Percentiles rank a stretch among this genome's conserved stretches.
Evolutionary conservation across 2,329 filamentous ascomycete genomes (phyloP).

Genomic region (Sarocladium strictum): DNA sequence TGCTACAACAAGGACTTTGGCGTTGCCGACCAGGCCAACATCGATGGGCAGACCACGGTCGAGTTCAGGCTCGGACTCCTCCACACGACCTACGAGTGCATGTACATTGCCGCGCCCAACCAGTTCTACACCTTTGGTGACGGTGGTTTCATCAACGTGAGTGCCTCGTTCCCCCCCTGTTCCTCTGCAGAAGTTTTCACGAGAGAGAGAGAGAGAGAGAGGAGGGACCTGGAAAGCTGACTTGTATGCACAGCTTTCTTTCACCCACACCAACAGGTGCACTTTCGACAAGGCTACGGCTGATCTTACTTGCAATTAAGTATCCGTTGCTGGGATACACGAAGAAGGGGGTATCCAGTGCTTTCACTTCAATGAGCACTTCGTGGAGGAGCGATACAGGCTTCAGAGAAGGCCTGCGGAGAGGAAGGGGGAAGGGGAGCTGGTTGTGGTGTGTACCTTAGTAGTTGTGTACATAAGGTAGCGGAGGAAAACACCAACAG

Average conservation of each 20-base stretch:
- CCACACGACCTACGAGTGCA: constrained; percentile 10
- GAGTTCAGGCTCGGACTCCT: constrained; percentile 8
- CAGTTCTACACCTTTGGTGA: constrained; percentile 12
- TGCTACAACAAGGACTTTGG: constrained; percentile 11
- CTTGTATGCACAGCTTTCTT: constrained; percentile 7
- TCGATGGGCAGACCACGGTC: constrained; percentile 9
- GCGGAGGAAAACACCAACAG: too few relatives aligned
- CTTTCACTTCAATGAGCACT: too few relatives aligned
- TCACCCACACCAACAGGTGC: constrained; percentile 10
- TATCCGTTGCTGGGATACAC: too few relatives aligned
- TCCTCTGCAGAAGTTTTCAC: too few relatives aligned
- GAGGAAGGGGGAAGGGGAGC: too few relatives aligned
- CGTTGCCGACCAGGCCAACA: constrained; percentile 10
- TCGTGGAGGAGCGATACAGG: too few relatives aligned
- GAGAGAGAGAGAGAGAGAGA: neutral
- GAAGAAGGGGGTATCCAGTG: too few relatives aligned
- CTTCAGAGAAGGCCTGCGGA: too few relatives aligned
- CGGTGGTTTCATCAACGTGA: constrained; percentile 13
- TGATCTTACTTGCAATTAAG: constrained; percentile 13
- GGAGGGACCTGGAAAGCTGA: neutral
- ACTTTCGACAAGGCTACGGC: constrained; percentile 11
- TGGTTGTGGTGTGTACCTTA: too few relatives aligned
- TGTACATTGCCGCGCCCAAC: constrained; percentile 12
- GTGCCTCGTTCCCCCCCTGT: neutral
- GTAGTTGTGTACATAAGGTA: too few relatives aligned